Base-by-base conservation (phyloP, 192 early-diverging fungal genomes). In the Backusella tuberculispora region DNA sequence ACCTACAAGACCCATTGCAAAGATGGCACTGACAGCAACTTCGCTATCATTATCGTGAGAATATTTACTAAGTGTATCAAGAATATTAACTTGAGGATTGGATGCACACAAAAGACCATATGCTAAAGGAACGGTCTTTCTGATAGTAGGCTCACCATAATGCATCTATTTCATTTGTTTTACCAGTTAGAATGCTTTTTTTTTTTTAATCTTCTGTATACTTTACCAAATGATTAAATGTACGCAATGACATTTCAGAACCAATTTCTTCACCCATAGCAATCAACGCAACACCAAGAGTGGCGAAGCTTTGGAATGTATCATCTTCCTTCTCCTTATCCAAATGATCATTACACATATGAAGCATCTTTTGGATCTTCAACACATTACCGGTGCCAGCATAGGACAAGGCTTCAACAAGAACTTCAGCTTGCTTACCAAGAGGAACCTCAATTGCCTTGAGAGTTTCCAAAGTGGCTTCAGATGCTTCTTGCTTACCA, bases 1-100 rank as follows among this genome's bases (percentile, higher is more conserved):
- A 24, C 98, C 98, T 19, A 99, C 94, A 66, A 99, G 83, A 69
- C 98, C 98, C 97, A 99, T 98, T 29, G 97, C 97, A 85, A 99
- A 97, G 56, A 99, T 95, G 14, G 98, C 97, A 82, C 94, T 98
- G 38, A 93, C 84, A 8, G 98, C 94, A 45, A 99, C 97, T 41
- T 97, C 93, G 47, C 88, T 83, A 83, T 99, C 98, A 72, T 95
- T 95, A 87, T 99, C 98, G 85, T 99, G 98, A 45, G 98, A 99
- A 81, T 96, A 96, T 85, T 99, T 99, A 86, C 93, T 95, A 63
- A 99, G 88, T 15, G 95, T 94, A 74, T 99, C 98, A 9, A 99
- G 84, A 42, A 99, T 93, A 53, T 90, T 85, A 12, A 98, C 91
- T 13, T 94, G 81, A 68, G 98, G 98, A 83, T 99, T 98, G 8